Base-by-base conservation (phyloP, 805 yeast species). In the Maudiozyma serrabonitensis region DNA sequence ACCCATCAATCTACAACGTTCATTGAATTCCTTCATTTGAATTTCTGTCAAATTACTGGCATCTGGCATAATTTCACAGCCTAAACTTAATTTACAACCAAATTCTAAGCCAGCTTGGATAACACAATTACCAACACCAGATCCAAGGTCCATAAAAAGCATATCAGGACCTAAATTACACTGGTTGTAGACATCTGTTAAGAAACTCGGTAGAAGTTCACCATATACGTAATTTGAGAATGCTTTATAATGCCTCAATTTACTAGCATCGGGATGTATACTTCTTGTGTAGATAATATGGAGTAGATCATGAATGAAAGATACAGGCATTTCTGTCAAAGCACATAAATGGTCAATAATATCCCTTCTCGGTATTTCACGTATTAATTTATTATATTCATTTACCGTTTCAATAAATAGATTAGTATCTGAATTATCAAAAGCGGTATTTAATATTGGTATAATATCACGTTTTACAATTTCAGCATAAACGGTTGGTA, bases 121-220 rank as follows among this genome's bases (percentile, higher is more conserved):
- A 0, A 85, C 83, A 50, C 96, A 87, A 61, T 90, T 90, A 0
- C 96, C 97, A 15, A 90, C 96, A 15, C 97, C 97, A 0, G 95
- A 87, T 0, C 97, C 97, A 23, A 90, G 71, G 66, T 90, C 97
- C 53, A 90, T 80, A 59, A 88, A 89, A n/a, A 72, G 76, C 42
- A 78, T 75, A 1, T 65, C 67, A 1, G 78, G 72, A 37, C 69
- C 64, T 46, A 89, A 67, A 1, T 73, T 75, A 46, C 88, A 82
- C 56, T 80, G 72, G 6, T 69, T 62, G 59, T 82, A 84, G 3
- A 86, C 83, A 55, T 74, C 79, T 40, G 88, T 75, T 41, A 86
- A 71, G 56, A 90, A 87, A 5, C 74, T 70, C 0, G 97, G 97
- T 62, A 90, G 71, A 50, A 90, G 69, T 66, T 90, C 97, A 9